Conservation (phyloP, 2,329 filamentous ascomycete genomes). For the Pestalotiopsis sp. region DNA sequence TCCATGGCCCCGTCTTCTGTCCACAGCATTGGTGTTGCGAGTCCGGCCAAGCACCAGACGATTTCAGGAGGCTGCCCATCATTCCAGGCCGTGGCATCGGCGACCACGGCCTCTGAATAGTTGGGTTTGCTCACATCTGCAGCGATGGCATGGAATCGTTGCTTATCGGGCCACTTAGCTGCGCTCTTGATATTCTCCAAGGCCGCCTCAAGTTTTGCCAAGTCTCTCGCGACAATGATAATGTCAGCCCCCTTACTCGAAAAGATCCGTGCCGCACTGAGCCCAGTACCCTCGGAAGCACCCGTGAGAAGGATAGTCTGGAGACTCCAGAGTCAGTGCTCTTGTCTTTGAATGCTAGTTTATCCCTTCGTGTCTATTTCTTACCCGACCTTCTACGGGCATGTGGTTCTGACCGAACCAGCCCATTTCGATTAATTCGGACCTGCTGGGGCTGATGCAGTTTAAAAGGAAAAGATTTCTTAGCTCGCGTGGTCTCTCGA, state of each 20-base stretch:
- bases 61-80: constrained; percentile 71
- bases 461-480: no score
- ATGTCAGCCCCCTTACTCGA: neutral
- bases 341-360: constrained; percentile 70
- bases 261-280: neutral
- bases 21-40: constrained; percentile 73
- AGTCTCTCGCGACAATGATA: neutral
- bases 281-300: neutral
- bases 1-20: constrained; percentile 65
- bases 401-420: constrained; percentile 73
- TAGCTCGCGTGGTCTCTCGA: no score
- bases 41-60: constrained; percentile 85
- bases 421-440: constrained; percentile 30
- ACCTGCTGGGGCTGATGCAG: no score
- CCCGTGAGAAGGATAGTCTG: constrained; percentile 10
- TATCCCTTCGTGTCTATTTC: constrained; percentile 20
- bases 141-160: constrained; percentile 79
- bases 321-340: neutral
- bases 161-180: constrained; percentile 63
- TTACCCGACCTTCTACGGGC: constrained; percentile 77
- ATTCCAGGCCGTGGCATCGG: constrained; percentile 77
- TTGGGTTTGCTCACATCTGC: constrained; percentile 73
- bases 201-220: constrained; percentile 60
- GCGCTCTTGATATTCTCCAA: constrained; percentile 54
- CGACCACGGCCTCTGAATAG: constrained; percentile 69